Evolutionary conservation across 164 flowering plant species (phyloP).

Genomic region (Aristolochia californica): DNA sequence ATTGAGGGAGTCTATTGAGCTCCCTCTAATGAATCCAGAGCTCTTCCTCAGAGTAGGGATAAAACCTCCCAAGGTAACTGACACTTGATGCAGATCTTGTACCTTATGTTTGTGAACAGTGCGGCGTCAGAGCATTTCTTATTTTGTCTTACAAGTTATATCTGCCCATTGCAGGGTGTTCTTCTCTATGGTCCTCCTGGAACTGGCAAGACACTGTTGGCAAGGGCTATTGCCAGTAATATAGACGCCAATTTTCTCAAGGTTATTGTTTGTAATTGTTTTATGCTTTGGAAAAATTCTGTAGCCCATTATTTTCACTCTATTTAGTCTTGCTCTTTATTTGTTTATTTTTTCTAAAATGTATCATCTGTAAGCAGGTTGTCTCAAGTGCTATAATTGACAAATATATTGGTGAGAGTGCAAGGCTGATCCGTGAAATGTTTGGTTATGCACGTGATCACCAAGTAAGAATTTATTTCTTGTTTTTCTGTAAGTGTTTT

Average conservation of each 20-base stretch:
- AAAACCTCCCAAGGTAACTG: slow-evolving; percentile 83
- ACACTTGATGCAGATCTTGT: background rate
- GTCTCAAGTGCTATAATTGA: slow-evolving; percentile 94
- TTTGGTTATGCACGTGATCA: slow-evolving; percentile 96
- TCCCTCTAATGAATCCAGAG: slow-evolving; percentile 95
- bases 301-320: too few species aligned
- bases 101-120: background rate
- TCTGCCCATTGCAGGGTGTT: slow-evolving; percentile 47
- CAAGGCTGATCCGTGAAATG: slow-evolving; percentile 88
- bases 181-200: slow-evolving; percentile 98
- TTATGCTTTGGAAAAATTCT: background rate
- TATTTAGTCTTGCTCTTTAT: too few species aligned
- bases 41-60: slow-evolving; percentile 89
- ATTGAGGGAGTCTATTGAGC: slow-evolving; percentile 84
- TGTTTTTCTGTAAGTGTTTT: background rate
- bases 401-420: slow-evolving; percentile 94
- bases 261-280: slow-evolving; percentile 22
- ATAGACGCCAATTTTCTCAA: slow-evolving; percentile 93
- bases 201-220: slow-evolving; percentile 86
- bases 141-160: background rate
- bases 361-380: slow-evolving; percentile 37
- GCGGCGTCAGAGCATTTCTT: background rate
- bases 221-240: slow-evolving; percentile 91
- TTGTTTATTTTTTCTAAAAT: background rate
- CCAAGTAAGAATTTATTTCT: slow-evolving; percentile 39